Conservation (phyloP, 2,329 filamentous ascomycete genomes). For the Curvularia hawaiiensis region DNA sequence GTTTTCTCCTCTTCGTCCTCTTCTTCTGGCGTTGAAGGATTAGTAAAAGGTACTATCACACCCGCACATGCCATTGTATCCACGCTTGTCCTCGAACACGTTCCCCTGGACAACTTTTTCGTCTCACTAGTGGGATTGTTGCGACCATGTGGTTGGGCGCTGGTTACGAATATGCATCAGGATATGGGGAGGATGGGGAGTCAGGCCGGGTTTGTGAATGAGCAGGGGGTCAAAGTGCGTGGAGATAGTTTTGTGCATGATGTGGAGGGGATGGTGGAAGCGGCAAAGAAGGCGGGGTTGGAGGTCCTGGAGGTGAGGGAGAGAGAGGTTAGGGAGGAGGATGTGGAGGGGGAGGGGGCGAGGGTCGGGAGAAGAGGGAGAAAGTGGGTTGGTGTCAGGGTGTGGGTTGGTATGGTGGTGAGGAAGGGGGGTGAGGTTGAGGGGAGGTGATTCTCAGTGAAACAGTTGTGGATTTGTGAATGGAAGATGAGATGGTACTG, state of each 20-base stretch:
- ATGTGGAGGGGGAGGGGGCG: slow-evolving; percentile 31
- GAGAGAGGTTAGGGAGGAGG: slow-evolving; percentile 35
- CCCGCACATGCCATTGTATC: slow-evolving; percentile 58
- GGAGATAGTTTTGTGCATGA: slow-evolving; percentile 64
- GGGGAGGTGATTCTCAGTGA: not conserved
- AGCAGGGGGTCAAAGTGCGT: slow-evolving; percentile 59
- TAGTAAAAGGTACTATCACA: not conserved
- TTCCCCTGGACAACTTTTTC: slow-evolving; percentile 61
- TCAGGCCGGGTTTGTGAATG: slow-evolving; percentile 67
- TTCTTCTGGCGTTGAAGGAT: not conserved
- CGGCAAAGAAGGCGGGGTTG: slow-evolving; percentile 48
- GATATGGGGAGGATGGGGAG: slow-evolving; percentile 63
- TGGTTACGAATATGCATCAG: slow-evolving; percentile 72
- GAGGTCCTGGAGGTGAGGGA: slow-evolving; percentile 37
- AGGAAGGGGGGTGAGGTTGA: slow-evolving; percentile 10
- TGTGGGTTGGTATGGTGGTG: slow-evolving; percentile 49
- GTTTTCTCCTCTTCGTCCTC: slow-evolving; percentile 34
- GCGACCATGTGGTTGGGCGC: slow-evolving; percentile 54
- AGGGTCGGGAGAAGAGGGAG: slow-evolving; percentile 41
- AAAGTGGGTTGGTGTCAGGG: slow-evolving; percentile 49
- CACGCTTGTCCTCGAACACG: slow-evolving; percentile 69
- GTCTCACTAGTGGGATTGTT: slow-evolving; percentile 51
- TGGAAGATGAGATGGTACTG: not conserved
- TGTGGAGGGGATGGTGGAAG: slow-evolving; percentile 57
- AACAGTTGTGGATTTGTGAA: not conserved